Conservation (phyloP, 345 rosid genomes). For the Brassica cretica region DNA sequence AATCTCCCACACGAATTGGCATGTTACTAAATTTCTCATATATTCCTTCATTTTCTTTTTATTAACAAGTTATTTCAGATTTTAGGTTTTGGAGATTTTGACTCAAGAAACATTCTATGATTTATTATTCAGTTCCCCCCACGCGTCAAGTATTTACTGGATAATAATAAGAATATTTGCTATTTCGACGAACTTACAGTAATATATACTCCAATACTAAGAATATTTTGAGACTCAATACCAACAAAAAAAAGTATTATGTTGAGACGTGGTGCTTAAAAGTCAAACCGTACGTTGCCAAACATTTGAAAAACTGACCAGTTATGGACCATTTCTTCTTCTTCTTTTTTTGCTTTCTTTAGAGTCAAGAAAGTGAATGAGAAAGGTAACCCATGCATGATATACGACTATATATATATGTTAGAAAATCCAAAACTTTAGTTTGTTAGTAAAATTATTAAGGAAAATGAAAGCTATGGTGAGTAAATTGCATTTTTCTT, state of each 20-base stretch:
- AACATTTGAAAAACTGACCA: constrained; percentile 33
- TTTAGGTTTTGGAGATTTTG: not conserved
- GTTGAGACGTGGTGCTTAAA: constrained; percentile 6
- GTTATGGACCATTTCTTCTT: constrained; percentile 21
- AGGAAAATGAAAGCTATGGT: constrained; percentile 43
- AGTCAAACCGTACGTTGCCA: constrained; percentile 24
- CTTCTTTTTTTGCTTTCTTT: constrained; percentile 19
- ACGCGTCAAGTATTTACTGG: not conserved
- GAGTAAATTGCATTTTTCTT: constrained; percentile 68
- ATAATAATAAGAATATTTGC: not conserved
- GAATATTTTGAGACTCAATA: not conserved
- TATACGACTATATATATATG: constrained; percentile 1
- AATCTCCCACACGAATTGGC: constrained; percentile 32
- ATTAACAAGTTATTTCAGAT: not conserved
- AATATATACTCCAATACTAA: not conserved
- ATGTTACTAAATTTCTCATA: constrained; percentile 13
- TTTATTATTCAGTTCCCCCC: constrained; percentile 9
- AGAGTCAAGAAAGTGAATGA: constrained; percentile 27
- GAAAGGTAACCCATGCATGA: constrained; percentile 3
- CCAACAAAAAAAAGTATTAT: not conserved
- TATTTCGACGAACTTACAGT: not conserved
- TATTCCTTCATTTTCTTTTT: not conserved
- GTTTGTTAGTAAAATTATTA: constrained; percentile 23
- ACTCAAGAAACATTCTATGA: constrained; percentile 3
- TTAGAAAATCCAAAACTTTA: not conserved